Evolutionary conservation across 257 asterid species (phyloP).

Genomic region (Solanum dulcamara): DNA sequence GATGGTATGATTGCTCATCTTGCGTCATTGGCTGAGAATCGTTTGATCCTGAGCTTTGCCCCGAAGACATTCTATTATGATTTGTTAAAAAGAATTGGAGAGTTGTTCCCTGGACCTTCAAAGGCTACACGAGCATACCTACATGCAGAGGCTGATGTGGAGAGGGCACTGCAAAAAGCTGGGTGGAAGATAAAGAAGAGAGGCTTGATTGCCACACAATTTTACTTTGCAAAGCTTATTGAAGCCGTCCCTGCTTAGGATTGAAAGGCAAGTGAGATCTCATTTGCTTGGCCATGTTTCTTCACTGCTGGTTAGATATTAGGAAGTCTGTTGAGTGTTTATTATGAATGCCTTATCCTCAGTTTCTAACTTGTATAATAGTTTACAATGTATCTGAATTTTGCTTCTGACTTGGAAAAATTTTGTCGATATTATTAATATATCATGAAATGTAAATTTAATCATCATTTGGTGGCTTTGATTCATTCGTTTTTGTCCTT

Average conservation of each 20-base stretch:
- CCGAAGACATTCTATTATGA: constrained; percentile 78
- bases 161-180: constrained; percentile 64
- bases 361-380: constrained; percentile 3
- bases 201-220: constrained; percentile 68
- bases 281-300: constrained; percentile 6
- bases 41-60: constrained; percentile 82
- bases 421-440: neutral
- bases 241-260: constrained; percentile 79
- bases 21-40: constrained; percentile 78
- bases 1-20: constrained; percentile 94
- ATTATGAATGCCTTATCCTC: neutral
- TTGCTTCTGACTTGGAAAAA: neutral
- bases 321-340: neutral
- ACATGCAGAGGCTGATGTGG: constrained; percentile 81
- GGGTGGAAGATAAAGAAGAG: constrained; percentile 88
- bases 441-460: neutral
- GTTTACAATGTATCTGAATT: neutral
- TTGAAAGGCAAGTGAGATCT: constrained; percentile 31
- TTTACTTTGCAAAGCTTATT: constrained; percentile 72
- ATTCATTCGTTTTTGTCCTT: neutral
- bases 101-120: constrained; percentile 94
- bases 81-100: constrained; percentile 81
- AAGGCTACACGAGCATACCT: constrained; percentile 94
- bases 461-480: neutral
- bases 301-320: neutral